These are phyloP conservation scores for Claviceps pazoutovae DNA, from an alignment of 2,329 filamentous ascomycete species.

Conservation along the genomic window DNA sequence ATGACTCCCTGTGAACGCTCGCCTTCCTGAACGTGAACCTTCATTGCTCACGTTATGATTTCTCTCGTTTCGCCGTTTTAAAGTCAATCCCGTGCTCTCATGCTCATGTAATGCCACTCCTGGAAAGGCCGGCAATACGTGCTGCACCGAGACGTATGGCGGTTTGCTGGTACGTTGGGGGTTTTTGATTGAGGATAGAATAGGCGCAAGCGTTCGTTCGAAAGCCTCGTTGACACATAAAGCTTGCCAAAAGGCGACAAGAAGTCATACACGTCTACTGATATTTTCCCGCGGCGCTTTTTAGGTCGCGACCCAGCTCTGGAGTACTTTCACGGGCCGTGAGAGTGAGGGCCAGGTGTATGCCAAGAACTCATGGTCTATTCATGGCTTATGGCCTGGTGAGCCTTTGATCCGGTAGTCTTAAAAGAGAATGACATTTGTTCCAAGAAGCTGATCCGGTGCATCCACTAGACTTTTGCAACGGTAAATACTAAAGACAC, in stretches of 20 bases:
- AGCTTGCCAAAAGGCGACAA: neutral
- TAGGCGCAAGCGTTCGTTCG: neutral
- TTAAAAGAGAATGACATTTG: too few species aligned
- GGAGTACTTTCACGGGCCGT: slow-evolving; percentile 48
- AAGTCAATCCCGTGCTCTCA: slow-evolving; percentile 24
- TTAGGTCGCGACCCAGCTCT: slow-evolving; percentile 46
- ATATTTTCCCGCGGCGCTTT: neutral
- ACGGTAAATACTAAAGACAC: slow-evolving; percentile 17
- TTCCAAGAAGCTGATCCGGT: too few species aligned
- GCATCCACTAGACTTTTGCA: slow-evolving; percentile 26
- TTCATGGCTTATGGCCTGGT: slow-evolving; percentile 46
- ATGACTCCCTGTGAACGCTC: slow-evolving; percentile 2
- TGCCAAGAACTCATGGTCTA: slow-evolving; percentile 41
- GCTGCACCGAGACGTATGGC: slow-evolving; percentile 52
- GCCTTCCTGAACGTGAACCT: too few species aligned
- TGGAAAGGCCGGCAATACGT: slow-evolving; percentile 36
- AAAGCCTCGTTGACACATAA: too few species aligned
- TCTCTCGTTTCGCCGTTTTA: too few species aligned
- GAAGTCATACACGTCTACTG: neutral
- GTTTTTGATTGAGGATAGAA: neutral
- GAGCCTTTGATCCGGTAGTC: slow-evolving; percentile 1
- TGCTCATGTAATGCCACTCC: slow-evolving; percentile 32
- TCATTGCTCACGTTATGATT: too few species aligned
- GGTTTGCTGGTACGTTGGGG: slow-evolving; percentile 33
- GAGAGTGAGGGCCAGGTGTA: slow-evolving; percentile 44